These are phyloP conservation scores for Aspergillus japonicus DNA, from an alignment of 2,329 filamentous ascomycete genomes.

Conservation along the genomic window DNA sequence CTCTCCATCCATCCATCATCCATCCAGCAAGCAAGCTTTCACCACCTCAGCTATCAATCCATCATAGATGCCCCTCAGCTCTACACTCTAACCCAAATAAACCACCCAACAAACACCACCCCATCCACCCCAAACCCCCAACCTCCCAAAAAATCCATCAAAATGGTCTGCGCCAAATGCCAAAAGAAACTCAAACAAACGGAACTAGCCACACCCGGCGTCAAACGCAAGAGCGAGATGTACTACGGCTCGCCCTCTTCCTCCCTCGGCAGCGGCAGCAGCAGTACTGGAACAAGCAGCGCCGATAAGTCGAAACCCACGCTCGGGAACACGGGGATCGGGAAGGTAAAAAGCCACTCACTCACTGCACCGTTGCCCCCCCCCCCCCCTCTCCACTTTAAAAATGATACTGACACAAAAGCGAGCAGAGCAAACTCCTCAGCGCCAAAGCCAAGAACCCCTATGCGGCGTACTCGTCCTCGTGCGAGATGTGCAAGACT, in stretches of 20 bases:
- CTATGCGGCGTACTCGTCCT: constrained; percentile 62
- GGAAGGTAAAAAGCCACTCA: constrained; percentile 48
- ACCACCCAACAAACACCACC: background rate
- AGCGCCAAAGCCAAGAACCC: constrained; percentile 66
- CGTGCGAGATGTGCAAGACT: constrained; percentile 61
- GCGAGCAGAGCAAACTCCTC: constrained; percentile 60
- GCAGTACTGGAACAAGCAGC: constrained; percentile 4
- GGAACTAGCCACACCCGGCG: constrained; percentile 61
- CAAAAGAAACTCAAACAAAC: constrained; percentile 61
- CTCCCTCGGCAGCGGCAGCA: constrained; percentile 35
- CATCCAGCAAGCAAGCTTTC: background rate
- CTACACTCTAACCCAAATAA: background rate
- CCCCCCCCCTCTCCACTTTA: background rate
- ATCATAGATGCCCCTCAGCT: background rate
- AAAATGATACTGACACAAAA: background rate
- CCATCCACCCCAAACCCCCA: background rate
- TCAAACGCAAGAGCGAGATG: constrained; percentile 67
- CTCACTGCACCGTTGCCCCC: background rate
- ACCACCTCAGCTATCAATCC: background rate
- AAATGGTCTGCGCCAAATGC: constrained; percentile 66
- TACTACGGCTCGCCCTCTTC: constrained; percentile 60
- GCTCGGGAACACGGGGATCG: constrained; percentile 57
- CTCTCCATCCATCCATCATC: background rate
- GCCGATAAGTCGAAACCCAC: constrained; percentile 44
- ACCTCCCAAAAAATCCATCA: background rate